Evolutionary conservation across 495 filamentous ascomycete species (phyloP), one percentile per base, ranked within the genome.

Genomic region (Xylaria intraflava): DNA sequence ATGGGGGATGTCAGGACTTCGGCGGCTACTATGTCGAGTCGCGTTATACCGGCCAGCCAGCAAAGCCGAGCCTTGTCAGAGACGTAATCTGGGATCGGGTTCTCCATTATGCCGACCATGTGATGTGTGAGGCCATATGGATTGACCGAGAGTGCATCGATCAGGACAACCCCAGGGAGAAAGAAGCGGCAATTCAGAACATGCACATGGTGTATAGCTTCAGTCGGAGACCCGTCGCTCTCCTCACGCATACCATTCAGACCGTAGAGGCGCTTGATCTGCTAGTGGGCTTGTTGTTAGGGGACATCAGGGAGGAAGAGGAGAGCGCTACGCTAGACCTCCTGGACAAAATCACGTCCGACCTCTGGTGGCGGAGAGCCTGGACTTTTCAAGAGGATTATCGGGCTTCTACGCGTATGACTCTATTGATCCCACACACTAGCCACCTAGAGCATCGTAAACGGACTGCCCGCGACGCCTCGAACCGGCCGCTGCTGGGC

Each of bases 121-220:
- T 64, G 20, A 51, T 31, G 19, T 66, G 64, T 56, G 46, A 62
- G 11, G 50, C 59, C 12, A 57, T 74, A n/a, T 74, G 72, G 71
- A 72, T 73, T 46, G 72, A 74, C 48, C 64, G 64, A 42, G 69
- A 74, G 49, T 73, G 71, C 48, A 62, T 74, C 40, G 58, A 71
- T 46, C 69, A 73, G 45, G 55, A 65, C 8, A 55, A 71, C 24
- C 52, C 48, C 46, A 51, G 41, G 6, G 66, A 69, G 29, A 62
- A 73, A 35, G 64, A 68, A 46, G 49, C 53, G 6, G 66, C 55
- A 14, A 71, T 74, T 17, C 69, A 73, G 46, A 65, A 60, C 24
- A 73, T 74, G 71, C 71, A 73, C 51, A 23, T 70, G 47, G 65
- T 74, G 49, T 74, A 73, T 51, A 58, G 53, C 40, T 50, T 61